phyloP scores from a whole-genome alignment of 345 rosid genomes.

The Isatis tinctoria region DNA sequence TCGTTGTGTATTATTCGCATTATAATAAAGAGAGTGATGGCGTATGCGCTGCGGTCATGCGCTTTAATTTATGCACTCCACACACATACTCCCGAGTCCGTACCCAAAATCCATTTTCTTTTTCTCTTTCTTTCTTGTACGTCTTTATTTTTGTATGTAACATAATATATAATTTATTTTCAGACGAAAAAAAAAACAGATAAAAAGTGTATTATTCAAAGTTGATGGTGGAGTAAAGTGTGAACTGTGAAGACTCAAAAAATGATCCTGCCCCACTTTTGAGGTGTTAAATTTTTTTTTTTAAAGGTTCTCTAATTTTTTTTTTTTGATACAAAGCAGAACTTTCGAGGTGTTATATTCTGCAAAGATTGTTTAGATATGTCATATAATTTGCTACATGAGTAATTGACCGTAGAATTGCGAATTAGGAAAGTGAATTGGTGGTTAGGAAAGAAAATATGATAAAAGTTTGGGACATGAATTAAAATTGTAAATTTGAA shows the following conservation, averaged over 20 bases:
- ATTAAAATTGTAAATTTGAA: neutral
- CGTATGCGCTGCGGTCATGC: neutral
- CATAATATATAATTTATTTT: neutral
- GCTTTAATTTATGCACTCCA: neutral
- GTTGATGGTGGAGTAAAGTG: neutral
- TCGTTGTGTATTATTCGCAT: neutral
- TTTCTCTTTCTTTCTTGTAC: too few relatives aligned
- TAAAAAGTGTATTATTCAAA: neutral
- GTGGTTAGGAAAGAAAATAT: neutral
- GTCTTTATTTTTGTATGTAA: neutral
- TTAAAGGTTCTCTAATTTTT: too few relatives aligned
- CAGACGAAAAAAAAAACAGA: neutral
- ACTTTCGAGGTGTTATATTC: too few relatives aligned
- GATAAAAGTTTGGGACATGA: neutral
- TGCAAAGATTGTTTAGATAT: neutral
- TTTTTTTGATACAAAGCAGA: too few relatives aligned
- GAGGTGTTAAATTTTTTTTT: too few relatives aligned
- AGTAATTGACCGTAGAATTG: too few relatives aligned
- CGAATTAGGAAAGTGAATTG: neutral
- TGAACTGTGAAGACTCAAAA: neutral
- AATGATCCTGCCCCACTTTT: neutral
- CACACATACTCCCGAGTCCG: neutral
- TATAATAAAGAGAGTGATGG: neutral
- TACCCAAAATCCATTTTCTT: neutral
- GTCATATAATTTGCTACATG: neutral